Conservation (phyloP, 208 protist genomes). For the Ichthyophonus hoferi region DNA sequence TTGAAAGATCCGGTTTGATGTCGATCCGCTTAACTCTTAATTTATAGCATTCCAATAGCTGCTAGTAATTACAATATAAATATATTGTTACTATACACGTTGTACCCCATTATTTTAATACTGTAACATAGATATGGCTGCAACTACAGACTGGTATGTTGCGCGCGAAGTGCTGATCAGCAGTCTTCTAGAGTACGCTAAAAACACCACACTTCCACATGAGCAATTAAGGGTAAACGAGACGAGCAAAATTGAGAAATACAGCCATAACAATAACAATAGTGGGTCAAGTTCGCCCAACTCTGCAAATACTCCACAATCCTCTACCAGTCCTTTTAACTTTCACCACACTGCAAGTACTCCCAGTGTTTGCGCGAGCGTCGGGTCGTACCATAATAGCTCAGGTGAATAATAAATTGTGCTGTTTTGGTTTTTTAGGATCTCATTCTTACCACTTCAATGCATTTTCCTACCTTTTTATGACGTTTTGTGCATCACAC, state of each 20-base stretch:
- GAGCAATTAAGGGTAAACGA: too few relatives aligned
- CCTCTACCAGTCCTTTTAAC: background rate
- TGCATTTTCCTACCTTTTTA: background rate
- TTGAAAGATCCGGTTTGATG: too few relatives aligned
- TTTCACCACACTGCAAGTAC: background rate
- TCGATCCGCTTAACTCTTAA: too few relatives aligned
- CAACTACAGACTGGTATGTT: background rate
- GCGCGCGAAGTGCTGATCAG: background rate
- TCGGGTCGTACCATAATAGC: background rate
- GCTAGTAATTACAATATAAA: too few relatives aligned
- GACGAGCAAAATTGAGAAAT: too few relatives aligned
- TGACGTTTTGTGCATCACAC: background rate
- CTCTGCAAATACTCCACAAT: background rate
- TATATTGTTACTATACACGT: too few relatives aligned
- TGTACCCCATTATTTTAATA: too few relatives aligned
- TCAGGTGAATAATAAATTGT: background rate
- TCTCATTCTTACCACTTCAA: too few relatives aligned
- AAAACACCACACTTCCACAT: background rate
- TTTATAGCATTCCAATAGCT: too few relatives aligned
- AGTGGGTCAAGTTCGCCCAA: background rate
- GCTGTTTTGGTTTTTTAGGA: background rate
- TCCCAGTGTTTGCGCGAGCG: background rate
- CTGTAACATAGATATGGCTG: too few relatives aligned
- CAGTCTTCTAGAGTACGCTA: background rate
- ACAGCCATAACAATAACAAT: too few relatives aligned